These are phyloP conservation scores for Plantago lanceolata DNA, from an alignment of 305 asterid genomes.

Conservation along the genomic window DNA sequence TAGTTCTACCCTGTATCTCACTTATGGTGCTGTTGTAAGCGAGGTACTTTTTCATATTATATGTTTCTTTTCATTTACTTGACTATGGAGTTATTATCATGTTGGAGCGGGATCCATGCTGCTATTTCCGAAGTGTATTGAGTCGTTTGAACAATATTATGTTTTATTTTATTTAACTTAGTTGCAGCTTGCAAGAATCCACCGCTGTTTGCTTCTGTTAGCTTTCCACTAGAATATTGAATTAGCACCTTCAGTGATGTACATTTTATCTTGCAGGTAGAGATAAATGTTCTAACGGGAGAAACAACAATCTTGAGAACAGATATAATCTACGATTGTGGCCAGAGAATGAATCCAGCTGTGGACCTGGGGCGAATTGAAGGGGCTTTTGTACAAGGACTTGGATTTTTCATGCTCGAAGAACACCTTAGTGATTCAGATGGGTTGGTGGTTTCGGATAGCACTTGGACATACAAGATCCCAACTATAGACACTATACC, in stretches of 20 bases:
- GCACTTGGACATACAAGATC: slow-evolving; percentile 70
- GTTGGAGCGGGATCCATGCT: neutral
- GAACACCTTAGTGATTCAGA: slow-evolving; percentile 48
- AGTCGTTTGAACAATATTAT: neutral
- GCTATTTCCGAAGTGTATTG: neutral
- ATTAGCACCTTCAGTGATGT: neutral
- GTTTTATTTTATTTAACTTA: neutral
- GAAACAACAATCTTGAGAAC: slow-evolving; percentile 48
- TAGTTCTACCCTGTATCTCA: slow-evolving; percentile 35
- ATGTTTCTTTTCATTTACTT: neutral
- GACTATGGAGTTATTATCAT: neutral
- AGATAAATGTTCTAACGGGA: slow-evolving; percentile 53
- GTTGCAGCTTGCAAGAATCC: neutral
- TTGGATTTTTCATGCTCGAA: slow-evolving; percentile 72
- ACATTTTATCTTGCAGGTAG: slow-evolving; percentile 41
- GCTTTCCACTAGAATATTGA: neutral
- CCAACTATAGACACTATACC: slow-evolving; percentile 66
- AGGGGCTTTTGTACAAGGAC: slow-evolving; percentile 71
- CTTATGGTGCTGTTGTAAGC: slow-evolving; percentile 62
- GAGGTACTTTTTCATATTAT: slow-evolving; percentile 38
- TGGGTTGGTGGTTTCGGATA: slow-evolving; percentile 46
- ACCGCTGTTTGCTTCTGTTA: neutral
- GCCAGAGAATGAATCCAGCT: slow-evolving; percentile 72
- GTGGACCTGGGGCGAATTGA: slow-evolving; percentile 81
- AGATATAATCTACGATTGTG: slow-evolving; percentile 60